Evolutionary conservation across 1,139 yeast genomes (phyloP).

Genomic region (Suhomyces coccinellae): DNA sequence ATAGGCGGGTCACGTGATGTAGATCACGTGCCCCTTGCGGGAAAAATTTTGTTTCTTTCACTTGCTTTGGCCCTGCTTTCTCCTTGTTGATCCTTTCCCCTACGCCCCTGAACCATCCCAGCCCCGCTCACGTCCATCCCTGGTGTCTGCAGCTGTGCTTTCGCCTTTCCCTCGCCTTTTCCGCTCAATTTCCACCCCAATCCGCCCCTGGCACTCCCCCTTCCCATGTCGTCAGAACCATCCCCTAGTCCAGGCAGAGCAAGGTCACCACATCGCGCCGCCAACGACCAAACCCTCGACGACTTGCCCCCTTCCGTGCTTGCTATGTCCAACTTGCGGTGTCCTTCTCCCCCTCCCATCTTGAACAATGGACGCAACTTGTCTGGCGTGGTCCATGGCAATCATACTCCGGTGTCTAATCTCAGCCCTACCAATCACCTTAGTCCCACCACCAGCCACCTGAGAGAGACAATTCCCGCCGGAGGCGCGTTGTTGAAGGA

Average conservation of each 20-base stretch:
- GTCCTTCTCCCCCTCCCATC: slow-evolving; percentile 73
- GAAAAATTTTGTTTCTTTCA: background rate
- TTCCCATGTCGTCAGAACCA: slow-evolving; percentile 7
- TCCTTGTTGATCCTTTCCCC: background rate
- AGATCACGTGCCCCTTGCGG: background rate
- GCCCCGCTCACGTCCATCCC: background rate
- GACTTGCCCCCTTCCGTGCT: slow-evolving; percentile 43
- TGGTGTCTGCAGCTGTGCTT: background rate
- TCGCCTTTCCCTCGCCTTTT: background rate
- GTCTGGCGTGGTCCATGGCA: background rate
- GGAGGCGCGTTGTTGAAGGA: slow-evolving; percentile 51
- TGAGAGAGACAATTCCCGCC: slow-evolving; percentile 47
- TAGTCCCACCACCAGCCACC: slow-evolving; percentile 5
- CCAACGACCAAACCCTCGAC: slow-evolving; percentile 6
- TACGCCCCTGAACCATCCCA: background rate
- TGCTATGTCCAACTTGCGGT: slow-evolving; percentile 58
- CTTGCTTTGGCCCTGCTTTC: background rate
- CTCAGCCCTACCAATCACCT: slow-evolving; percentile 3
- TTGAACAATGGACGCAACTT: slow-evolving; percentile 37
- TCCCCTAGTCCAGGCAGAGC: slow-evolving; percentile 3
- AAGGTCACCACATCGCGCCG: slow-evolving; percentile 9
- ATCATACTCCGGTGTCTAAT: background rate
- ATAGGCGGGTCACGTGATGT: background rate
- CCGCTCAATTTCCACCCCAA: background rate
- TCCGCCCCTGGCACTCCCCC: background rate